A percentile compares a stretch with the other conserved stretches of the same genome.
Evolutionary conservation across 2,329 filamentous ascomycete species (phyloP).

Genomic region (Thielaviopsis punctulata): DNA sequence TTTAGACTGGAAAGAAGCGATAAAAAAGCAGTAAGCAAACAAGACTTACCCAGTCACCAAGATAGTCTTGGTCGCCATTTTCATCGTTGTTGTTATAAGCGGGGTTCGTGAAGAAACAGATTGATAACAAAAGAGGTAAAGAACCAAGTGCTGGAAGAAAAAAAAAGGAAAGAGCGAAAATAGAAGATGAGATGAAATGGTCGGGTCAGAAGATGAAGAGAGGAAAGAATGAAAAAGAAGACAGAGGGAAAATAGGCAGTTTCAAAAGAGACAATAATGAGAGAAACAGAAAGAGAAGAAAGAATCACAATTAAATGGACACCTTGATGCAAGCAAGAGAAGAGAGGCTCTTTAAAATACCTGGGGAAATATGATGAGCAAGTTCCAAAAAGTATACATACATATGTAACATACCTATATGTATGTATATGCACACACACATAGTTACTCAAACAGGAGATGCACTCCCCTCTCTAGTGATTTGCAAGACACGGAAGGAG

Average conservation of each 20-base stretch:
- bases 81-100: constrained; percentile 16
- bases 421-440: too few species aligned
- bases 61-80: constrained; percentile 72
- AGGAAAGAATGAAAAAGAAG: constrained; percentile 13
- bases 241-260: neutral
- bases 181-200: neutral
- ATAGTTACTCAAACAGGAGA: too few species aligned
- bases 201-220: constrained; percentile 2
- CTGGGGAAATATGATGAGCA: neutral
- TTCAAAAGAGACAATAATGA: constrained; percentile 1
- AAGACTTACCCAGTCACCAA: constrained; percentile 71
- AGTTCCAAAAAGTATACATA: too few species aligned
- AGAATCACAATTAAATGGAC: neutral
- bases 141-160: neutral
- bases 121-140: constrained; percentile 5
- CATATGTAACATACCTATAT: too few species aligned
- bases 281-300: neutral
- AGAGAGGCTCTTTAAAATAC: neutral
- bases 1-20: neutral
- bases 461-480: neutral
- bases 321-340: too few species aligned
- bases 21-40: neutral
- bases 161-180: neutral
- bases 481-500: too few species aligned
- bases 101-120: constrained; percentile 11